Evolutionary conservation across 2,329 filamentous ascomycete genomes (phyloP), one percentile per base, ranked within the genome.

Genomic region (Aspergillus hiratsukae): DNA sequence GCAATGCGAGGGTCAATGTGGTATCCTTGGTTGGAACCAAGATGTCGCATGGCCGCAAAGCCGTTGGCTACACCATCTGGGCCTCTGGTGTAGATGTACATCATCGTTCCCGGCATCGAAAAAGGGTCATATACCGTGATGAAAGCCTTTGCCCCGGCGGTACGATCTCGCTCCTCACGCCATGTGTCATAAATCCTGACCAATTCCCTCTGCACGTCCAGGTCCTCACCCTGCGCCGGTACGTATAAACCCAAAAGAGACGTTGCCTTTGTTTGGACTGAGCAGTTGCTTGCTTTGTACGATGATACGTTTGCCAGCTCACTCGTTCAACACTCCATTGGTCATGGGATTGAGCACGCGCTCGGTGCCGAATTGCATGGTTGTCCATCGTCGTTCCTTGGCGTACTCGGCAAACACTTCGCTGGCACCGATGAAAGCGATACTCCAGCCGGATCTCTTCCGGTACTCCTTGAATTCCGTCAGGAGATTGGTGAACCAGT

Each of bases 261-360:
- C 61, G 0, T 68, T 69, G 6, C 67, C 72, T 54, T 75, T 75
- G 0, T 53, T 50, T 1, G 65, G 65, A 40, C 75, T 63, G 1
- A 76, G 63, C 1, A 78, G 66, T 37, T 76, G 71, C 40, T 66
- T 67, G 52, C 67, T 72, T 17, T 75, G 73, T 0, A 68, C 65
- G 5, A 70, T 51, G 17, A 78, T 75, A 1, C 72, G 67, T 58
- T 74, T 77, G 4, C 72, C 69, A 7, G 66, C 61, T 8, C 64
- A 60, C 35, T 74, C 73, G 28, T 68, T 61, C 1, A 77, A 55
- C 1, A 77, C 67, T 0, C 73, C 68, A 54, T 76, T 77, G 10
- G 69, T 73, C 37, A 72, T 63, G 0, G 75, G 74, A 53, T 77
- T 75, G 27, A 77, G 64, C 1, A 75, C 75, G 4, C 75, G 69